Evolutionary conservation across 2,329 filamentous ascomycete species (phyloP).

Genomic region (Fusarium tjaetaba): DNA sequence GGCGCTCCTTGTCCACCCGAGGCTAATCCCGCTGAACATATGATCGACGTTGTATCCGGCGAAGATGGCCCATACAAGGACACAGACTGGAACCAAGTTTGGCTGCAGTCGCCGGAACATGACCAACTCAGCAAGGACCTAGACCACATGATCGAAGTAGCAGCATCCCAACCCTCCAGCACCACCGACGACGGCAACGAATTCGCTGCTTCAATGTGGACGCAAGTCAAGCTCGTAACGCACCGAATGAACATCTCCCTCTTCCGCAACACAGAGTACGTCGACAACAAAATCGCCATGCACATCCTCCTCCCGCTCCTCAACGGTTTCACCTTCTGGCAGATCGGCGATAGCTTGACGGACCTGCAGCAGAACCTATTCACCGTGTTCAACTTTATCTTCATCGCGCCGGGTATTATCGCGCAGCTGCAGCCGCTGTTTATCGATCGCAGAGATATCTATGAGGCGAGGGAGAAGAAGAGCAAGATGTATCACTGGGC

Average conservation of each 20-base stretch:
- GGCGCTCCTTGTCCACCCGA: conserved; percentile 69
- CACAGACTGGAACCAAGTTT: conserved; percentile 74
- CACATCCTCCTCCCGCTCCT: conserved; percentile 66
- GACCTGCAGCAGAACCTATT: conserved; percentile 67
- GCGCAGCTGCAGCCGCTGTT: conserved; percentile 58
- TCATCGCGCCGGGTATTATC: conserved; percentile 67
- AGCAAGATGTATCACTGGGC: conserved; percentile 67
- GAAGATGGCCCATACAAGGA: conserved; percentile 51
- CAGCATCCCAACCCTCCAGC: conserved; percentile 55
- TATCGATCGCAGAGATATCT: conserved; percentile 57
- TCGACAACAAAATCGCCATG: conserved; percentile 69
- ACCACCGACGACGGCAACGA: conserved; percentile 66
- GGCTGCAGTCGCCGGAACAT: conserved; percentile 71
- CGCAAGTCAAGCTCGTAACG: conserved; percentile 72
- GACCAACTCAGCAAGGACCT: conserved; percentile 67
- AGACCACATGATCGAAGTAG: conserved; percentile 66
- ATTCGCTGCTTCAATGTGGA: conserved; percentile 73
- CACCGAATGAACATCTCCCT: conserved; percentile 69
- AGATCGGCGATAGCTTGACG: conserved; percentile 60
- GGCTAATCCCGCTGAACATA: conserved; percentile 79
- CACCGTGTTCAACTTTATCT: conserved; percentile 71
- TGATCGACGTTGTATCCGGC: conserved; percentile 70
- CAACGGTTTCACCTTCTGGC: conserved; percentile 71
- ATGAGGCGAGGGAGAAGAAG: conserved; percentile 60
- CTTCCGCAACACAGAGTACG: conserved; percentile 73